Evolutionary conservation across 345 rosid species (phyloP).

Genomic region (Heritiera littoralis): DNA sequence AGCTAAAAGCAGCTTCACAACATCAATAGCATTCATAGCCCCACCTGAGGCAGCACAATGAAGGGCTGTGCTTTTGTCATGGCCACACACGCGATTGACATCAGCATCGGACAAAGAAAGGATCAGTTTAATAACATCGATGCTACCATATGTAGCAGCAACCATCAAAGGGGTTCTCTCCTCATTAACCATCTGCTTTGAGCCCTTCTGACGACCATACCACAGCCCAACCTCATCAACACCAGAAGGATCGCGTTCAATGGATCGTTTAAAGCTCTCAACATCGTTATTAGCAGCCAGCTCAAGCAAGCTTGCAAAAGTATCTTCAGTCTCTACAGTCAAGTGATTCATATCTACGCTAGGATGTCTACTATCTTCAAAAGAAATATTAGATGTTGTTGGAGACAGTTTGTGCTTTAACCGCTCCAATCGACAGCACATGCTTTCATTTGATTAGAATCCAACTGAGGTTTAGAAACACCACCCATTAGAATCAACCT

Average conservation of each 20-base stretch:
- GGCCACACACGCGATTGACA: conserved; percentile 73
- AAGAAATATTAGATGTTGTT: conserved; percentile 25
- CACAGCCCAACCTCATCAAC: conserved; percentile 75
- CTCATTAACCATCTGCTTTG: conserved; percentile 73
- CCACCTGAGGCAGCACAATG: conserved; percentile 97
- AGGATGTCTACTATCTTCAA: conserved; percentile 36
- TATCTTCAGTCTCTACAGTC: conserved; percentile 72
- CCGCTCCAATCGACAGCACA: conserved; percentile 52
- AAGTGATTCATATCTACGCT: conserved; percentile 66
- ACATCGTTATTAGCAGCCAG: conserved; percentile 84
- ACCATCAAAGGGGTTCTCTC: conserved; percentile 89
- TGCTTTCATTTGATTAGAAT: conserved; percentile 46
- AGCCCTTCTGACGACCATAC: conserved; percentile 87
- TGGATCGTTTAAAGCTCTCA: conserved; percentile 54
- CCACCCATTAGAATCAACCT: conserved; percentile 22
- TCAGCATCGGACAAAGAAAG: conserved; percentile 68
- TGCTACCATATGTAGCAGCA: conserved; percentile 82
- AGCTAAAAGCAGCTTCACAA: conserved; percentile 67
- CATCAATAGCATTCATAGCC: conserved; percentile 68
- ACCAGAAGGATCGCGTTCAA: conserved; percentile 66
- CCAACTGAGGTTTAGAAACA: conserved; percentile 30
- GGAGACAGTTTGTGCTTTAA: conserved; percentile 34
- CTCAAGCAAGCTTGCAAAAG: conserved; percentile 82
- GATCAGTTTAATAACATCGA: conserved; percentile 67
- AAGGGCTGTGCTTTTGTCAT: conserved; percentile 72